A percentile compares a stretch with the other conserved stretches of the same genome.
Conservation (phyloP, 345 rosid genomes). For the Hirschfeldia incana region DNA sequence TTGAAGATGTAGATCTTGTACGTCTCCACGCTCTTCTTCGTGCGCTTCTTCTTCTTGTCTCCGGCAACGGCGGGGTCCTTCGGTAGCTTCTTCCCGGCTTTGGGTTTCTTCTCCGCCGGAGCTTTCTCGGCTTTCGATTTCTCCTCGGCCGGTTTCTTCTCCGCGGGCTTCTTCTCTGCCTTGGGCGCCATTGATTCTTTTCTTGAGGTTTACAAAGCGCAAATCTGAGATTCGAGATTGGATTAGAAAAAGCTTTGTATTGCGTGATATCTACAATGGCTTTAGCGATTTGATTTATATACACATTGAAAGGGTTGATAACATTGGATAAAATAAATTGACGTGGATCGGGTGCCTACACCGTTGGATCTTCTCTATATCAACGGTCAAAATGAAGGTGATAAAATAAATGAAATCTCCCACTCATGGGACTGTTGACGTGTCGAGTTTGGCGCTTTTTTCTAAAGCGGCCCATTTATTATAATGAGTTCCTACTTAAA, state of each 20-base stretch:
- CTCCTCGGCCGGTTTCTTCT: conserved; percentile 53
- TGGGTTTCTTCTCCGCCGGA: conserved; percentile 83
- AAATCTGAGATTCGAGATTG: conserved; percentile 10
- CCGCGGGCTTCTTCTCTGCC: conserved; percentile 73
- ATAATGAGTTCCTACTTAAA: not conserved
- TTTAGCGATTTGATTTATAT: conserved; percentile 11
- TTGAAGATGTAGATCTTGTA: conserved; percentile 92
- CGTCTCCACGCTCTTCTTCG: conserved; percentile 71
- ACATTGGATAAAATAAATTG: not conserved
- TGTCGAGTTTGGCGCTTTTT: conserved; percentile 4
- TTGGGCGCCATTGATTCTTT: conserved; percentile 36
- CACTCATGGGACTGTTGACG: conserved; percentile 18
- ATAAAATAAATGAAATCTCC: not conserved
- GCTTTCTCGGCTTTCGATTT: conserved; percentile 74
- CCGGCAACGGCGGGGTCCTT: conserved; percentile 55
- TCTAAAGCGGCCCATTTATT: conserved; percentile 4
- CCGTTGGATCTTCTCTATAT: conserved; percentile 35
- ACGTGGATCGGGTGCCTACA: not conserved
- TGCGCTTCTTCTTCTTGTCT: conserved; percentile 75
- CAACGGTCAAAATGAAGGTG: conserved; percentile 22
- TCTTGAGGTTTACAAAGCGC: not conserved
- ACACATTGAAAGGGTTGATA: not conserved
- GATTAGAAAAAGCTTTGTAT: not conserved
- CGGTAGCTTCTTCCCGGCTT: conserved; percentile 83
- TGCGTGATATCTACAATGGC: not conserved